These are phyloP conservation scores for Leptomonas seymouri DNA, from an alignment of 208 protist species.

Conservation along the genomic window DNA sequence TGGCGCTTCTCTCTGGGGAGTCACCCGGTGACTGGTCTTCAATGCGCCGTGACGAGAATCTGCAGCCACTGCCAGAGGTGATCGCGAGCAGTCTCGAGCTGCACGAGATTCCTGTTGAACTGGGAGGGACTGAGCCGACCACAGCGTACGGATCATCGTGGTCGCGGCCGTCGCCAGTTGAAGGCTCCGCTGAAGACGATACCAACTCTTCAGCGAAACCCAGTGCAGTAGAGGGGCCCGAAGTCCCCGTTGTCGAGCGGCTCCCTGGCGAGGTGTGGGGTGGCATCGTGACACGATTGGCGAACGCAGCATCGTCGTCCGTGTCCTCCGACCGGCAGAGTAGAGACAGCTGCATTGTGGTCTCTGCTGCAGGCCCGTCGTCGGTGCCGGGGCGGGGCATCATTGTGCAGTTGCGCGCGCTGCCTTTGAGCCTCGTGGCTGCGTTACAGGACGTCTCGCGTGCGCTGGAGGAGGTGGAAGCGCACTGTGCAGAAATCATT, in stretches of 20 bases:
- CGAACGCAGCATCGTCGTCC: neutral
- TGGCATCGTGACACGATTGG: neutral
- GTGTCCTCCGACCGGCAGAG: neutral
- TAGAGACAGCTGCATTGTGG: conserved; percentile 11
- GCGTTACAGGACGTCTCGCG: conserved; percentile 12
- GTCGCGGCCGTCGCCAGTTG: neutral
- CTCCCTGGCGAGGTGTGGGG: conserved; percentile 16
- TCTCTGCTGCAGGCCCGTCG: neutral
- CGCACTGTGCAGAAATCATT: conserved; percentile 1
- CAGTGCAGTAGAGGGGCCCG: neutral
- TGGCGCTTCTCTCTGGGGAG: neutral
- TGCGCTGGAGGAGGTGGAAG: conserved; percentile 25
- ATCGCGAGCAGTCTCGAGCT: conserved; percentile 45
- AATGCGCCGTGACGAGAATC: conserved; percentile 15
- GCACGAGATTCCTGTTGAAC: conserved; percentile 56
- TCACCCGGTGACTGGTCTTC: conserved; percentile 21
- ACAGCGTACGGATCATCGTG: neutral
- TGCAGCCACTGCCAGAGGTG: conserved; percentile 31
- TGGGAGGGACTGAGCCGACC: conserved; percentile 21
- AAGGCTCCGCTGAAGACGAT: neutral
- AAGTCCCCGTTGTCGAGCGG: conserved; percentile 3
- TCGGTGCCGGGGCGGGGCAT: neutral
- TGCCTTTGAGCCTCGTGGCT: conserved; percentile 11
- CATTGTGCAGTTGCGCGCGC: conserved; percentile 32
- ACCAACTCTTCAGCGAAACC: neutral